Evolutionary conservation across 1,139 yeast species (phyloP).

Genomic region (Candida sojae): DNA sequence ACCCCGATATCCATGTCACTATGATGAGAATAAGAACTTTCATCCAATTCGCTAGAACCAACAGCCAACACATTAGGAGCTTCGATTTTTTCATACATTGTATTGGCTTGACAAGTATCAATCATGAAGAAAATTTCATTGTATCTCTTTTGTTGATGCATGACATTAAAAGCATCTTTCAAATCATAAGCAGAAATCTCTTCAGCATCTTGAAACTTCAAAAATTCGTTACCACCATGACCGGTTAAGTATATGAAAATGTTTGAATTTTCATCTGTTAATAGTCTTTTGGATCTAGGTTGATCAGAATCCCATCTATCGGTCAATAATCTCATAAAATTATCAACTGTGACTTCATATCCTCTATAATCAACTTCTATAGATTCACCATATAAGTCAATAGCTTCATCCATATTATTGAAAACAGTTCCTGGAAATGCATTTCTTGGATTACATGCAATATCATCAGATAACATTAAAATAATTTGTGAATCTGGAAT

Average conservation of each 20-base stretch:
- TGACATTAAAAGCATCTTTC: conserved; percentile 96
- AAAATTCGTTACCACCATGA: conserved; percentile 97
- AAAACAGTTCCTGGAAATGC: conserved; percentile 96
- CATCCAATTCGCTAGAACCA: conserved; percentile 89
- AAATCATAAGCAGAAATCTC: conserved; percentile 94
- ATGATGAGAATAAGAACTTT: conserved; percentile 92
- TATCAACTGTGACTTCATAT: conserved; percentile 96
- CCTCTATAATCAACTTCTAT: conserved; percentile 97
- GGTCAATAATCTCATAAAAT: conserved; percentile 82
- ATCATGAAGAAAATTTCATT: conserved; percentile 96
- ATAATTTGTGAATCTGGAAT: conserved; percentile 98
- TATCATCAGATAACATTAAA: conserved; percentile 93
- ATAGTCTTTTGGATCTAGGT: conserved; percentile 84
- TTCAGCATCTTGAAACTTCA: conserved; percentile 97
- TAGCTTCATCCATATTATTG: conserved; percentile 91
- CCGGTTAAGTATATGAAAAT: conserved; percentile 96
- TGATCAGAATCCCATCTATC: conserved; percentile 95
- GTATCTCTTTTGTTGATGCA: conserved; percentile 93
- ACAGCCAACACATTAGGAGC: conserved; percentile 92
- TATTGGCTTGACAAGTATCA: conserved; percentile 98
- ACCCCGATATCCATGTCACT: conserved; percentile 96
- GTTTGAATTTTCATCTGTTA: conserved; percentile 93
- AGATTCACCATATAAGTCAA: conserved; percentile 91
- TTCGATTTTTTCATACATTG: conserved; percentile 91
- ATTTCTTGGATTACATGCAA: conserved; percentile 95